phyloP scores from a whole-genome alignment of 2,329 filamentous ascomycete genomes.

The Chrysoporthe cubensis region DNA sequence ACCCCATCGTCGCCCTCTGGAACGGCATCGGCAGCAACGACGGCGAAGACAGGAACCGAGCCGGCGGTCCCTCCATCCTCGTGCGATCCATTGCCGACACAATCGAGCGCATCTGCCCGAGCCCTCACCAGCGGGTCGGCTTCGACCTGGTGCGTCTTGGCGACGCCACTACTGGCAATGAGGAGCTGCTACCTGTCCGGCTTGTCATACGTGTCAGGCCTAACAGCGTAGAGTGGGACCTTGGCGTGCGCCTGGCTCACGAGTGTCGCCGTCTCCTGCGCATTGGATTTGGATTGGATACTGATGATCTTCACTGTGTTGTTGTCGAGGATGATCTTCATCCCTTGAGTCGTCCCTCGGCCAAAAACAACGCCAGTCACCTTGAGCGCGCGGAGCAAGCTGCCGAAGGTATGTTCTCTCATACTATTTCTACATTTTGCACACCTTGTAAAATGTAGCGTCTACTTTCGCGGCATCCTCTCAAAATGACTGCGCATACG shows the following conservation, averaged over 20 bases:
- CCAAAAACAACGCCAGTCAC: not conserved
- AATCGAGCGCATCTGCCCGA: not conserved
- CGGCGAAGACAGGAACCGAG: not conserved
- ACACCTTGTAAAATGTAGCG: too few relatives aligned
- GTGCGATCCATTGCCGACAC: not conserved
- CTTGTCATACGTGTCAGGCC: not conserved
- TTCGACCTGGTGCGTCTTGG: not conserved
- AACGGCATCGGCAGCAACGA: too few relatives aligned
- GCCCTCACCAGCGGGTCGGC: not conserved
- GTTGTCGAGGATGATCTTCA: not conserved
- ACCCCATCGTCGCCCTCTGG: constrained; percentile 2
- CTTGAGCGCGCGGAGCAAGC: too few relatives aligned
- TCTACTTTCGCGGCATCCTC: too few relatives aligned
- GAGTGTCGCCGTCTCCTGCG: not conserved
- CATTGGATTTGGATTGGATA: not conserved
- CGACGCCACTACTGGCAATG: not conserved
- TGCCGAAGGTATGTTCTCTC: not conserved
- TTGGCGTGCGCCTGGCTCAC: not conserved
- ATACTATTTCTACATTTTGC: too few relatives aligned
- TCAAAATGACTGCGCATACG: not conserved
- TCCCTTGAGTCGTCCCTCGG: not conserved
- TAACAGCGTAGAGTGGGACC: not conserved
- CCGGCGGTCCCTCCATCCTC: not conserved
- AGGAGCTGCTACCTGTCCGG: not conserved
- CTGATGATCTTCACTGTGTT: not conserved